These are phyloP conservation scores for Cyberlindnera euphorbiae DNA, from an alignment of 805 yeast species.

Conservation along the genomic window DNA sequence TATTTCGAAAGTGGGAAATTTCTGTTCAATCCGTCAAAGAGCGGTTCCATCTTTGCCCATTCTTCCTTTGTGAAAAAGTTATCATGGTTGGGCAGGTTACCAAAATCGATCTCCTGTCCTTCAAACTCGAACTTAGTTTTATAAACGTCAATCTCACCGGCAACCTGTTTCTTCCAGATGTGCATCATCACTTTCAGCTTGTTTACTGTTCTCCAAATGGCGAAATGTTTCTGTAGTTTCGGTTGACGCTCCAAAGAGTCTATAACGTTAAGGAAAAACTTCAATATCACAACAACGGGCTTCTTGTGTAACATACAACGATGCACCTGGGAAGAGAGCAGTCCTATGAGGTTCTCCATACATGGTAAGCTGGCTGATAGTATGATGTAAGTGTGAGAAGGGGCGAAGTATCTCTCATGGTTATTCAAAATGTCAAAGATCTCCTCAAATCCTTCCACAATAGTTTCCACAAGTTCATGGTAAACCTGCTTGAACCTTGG, in stretches of 20 bases:
- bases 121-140: slow-evolving; percentile 8
- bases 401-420: slow-evolving; percentile 15
- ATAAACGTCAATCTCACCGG: slow-evolving; percentile 12
- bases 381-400: slow-evolving; percentile 20
- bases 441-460: slow-evolving; percentile 9
- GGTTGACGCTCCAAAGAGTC: slow-evolving; percentile 19
- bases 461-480: background rate
- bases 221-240: slow-evolving; percentile 16
- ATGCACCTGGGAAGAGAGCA: slow-evolving; percentile 6
- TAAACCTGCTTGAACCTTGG: slow-evolving; percentile 7
- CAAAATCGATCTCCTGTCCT: slow-evolving; percentile 14
- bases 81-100: slow-evolving; percentile 9
- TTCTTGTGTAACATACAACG: slow-evolving; percentile 9
- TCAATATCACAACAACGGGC: slow-evolving; percentile 8
- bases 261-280: slow-evolving; percentile 14
- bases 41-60: slow-evolving; percentile 9
- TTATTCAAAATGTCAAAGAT: slow-evolving; percentile 20
- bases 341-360: slow-evolving; percentile 13
- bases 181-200: slow-evolving; percentile 13
- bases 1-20: slow-evolving; percentile 14
- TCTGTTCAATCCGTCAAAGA: slow-evolving; percentile 12
- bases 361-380: slow-evolving; percentile 11
- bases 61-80: slow-evolving; percentile 5
- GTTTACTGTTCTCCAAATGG: slow-evolving; percentile 16
- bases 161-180: slow-evolving; percentile 13